Base-by-base conservation (phyloP, 305 asterid species). In the Fraxinus xanthoxyloides region DNA sequence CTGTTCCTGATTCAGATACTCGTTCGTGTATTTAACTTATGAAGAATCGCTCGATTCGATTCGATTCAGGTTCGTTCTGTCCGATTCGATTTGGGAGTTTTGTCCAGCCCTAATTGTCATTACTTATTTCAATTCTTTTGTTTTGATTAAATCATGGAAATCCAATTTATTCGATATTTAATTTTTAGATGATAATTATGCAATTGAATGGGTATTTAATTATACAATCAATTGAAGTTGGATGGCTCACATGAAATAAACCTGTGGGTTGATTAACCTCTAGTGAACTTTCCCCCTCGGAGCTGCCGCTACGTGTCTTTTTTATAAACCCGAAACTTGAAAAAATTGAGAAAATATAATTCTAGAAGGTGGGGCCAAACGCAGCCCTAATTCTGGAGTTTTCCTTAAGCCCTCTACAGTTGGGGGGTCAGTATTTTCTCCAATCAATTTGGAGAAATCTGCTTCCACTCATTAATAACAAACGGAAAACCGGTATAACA, bases 371-470 rank as follows among this genome's bases (percentile, higher is more conserved):
- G 76, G 78, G 76, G 79, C 82, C 84, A 85, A 81, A 54, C 59
- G 84, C 79, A 77, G 91, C 89, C 94, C 92, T 88, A 90, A 85
- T 32, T 88, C 85, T 80, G 79, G 88, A 88, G 82, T 76, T 75
- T 88, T 87, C 88, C 67, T 17, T 19, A 30, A 32, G 3, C 30
- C 21, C 5, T 24, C 72, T 31, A 15, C 59, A 70, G 2, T 81
- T 76, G 75, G 74, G 83, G 34, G 75, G 75, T 19, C 75, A 31
- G 77, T 36, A 17, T 7, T 40, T 77, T 69, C 43, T 80, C 94
- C 93, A 74, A 87, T 86, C 54, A 88, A 85, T 80, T 84, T 77
- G 93, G 92, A 85, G 79, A 35, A 21, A 79, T 26, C 84, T 74
- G 78, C 84, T 81, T 54, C 82, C 34, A 59, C 80, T 77, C 34